These are phyloP conservation scores for Collybiopsis confluens DNA, from an alignment of 768 basidiomycete genomes.

Conservation along the genomic window DNA sequence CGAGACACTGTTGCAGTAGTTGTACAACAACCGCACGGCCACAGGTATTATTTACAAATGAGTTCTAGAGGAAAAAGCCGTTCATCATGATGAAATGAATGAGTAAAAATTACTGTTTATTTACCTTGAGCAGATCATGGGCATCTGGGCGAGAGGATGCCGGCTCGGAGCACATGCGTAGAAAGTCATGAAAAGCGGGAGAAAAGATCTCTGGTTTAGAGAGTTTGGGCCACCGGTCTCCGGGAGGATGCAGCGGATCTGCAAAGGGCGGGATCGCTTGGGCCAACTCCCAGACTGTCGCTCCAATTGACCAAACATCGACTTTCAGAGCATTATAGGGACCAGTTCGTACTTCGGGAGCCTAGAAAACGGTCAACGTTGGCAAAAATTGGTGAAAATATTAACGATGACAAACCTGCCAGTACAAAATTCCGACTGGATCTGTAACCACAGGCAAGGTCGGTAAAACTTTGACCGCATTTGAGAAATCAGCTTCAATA, in stretches of 20 bases:
- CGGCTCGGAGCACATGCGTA: conserved; percentile 62
- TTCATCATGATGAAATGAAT: conserved; percentile 2
- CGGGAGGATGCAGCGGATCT: conserved; percentile 45
- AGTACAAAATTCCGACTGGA: conserved; percentile 68
- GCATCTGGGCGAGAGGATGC: conserved; percentile 52
- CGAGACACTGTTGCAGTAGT: conserved; percentile 60
- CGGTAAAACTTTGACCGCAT: conserved; percentile 57
- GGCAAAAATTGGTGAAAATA: background rate
- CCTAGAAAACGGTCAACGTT: conserved; percentile 24
- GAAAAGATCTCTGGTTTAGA: conserved; percentile 57
- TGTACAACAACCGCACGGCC: conserved; percentile 65
- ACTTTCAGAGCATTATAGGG: conserved; percentile 71
- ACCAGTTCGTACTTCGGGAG: conserved; percentile 71
- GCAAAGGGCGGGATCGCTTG: conserved; percentile 73
- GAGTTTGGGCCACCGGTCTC: conserved; percentile 63
- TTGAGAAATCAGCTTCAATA: conserved; percentile 72
- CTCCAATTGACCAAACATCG: conserved; percentile 79
- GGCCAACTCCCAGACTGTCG: conserved; percentile 81
- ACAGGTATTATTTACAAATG: conserved; percentile 65
- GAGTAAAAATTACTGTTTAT: conserved; percentile 17
- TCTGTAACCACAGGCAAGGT: conserved; percentile 51
- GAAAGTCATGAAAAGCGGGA: conserved; percentile 68
- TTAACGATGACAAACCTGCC: conserved; percentile 55
- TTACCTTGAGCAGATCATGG: conserved; percentile 53
- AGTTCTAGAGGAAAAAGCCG: conserved; percentile 39